phyloP scores from a whole-genome alignment of 805 yeast species.

The Hanseniaspora vineae region DNA sequence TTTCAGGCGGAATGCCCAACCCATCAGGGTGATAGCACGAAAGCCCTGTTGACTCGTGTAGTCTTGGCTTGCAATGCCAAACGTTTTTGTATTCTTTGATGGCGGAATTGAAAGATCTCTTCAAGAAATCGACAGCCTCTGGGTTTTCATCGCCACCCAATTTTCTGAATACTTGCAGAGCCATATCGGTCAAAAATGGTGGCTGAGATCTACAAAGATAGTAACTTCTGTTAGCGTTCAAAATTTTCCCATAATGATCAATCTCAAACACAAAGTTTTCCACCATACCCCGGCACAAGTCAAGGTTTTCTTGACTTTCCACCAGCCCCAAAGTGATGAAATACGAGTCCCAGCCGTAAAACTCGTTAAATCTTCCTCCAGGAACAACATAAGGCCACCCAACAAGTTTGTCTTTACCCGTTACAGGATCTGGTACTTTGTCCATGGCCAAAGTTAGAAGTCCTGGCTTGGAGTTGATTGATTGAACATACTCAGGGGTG shows the following conservation, averaged over 20 bases:
- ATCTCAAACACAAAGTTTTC: constrained; percentile 88
- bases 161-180: constrained; percentile 50
- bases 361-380: constrained; percentile 93
- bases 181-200: constrained; percentile 92
- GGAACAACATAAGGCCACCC: constrained; percentile 90
- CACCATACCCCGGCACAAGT: constrained; percentile 79
- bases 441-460: constrained; percentile 68
- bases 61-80: constrained; percentile 68
- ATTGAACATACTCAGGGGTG: constrained; percentile 64
- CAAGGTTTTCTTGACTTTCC: constrained; percentile 41
- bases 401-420: constrained; percentile 32
- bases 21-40: constrained; percentile 90
- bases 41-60: constrained; percentile 60
- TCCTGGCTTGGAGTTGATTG: constrained; percentile 76
- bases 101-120: constrained; percentile 60
- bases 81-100: constrained; percentile 73
- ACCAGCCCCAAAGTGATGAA: constrained; percentile 79
- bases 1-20: constrained; percentile 91
- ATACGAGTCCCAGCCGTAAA: constrained; percentile 97
- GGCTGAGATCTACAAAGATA: constrained; percentile 91
- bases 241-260: constrained; percentile 76
- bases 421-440: constrained; percentile 34
- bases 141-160: constrained; percentile 36
- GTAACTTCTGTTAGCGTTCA: constrained; percentile 89
- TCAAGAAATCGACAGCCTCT: constrained; percentile 46